phyloP scores from a whole-genome alignment of 108 stramenopile species.

The Cyclotella cryptica region DNA sequence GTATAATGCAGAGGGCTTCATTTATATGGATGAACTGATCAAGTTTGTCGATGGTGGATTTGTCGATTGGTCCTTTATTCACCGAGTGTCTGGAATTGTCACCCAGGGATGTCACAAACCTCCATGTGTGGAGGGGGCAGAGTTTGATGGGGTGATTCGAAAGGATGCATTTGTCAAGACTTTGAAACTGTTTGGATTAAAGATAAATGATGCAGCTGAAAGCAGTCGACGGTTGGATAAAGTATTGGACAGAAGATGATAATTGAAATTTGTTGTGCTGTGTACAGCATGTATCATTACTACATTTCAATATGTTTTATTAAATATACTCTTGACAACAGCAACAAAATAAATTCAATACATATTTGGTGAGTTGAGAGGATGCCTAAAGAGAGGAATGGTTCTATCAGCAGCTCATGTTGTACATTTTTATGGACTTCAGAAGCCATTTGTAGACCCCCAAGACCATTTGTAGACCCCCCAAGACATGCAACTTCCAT shows the following conservation, averaged over 20 bases:
- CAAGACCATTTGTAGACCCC: no score
- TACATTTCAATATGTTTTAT: no score
- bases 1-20: constrained; percentile 40
- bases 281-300: no score
- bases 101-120: constrained; percentile 36
- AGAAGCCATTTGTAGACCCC: no score
- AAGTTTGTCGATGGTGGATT: constrained; percentile 53
- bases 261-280: no score
- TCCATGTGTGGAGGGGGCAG: constrained; percentile 40
- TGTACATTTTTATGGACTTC: no score
- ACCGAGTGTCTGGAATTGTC: constrained; percentile 45
- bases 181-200: constrained; percentile 38
- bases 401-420: no score
- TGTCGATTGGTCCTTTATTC: constrained; percentile 43
- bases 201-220: constrained; percentile 16
- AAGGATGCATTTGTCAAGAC: constrained; percentile 40
- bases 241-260: neutral
- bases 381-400: no score
- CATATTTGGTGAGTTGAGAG: no score
- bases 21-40: constrained; percentile 30
- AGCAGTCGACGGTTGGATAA: constrained; percentile 14
- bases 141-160: constrained; percentile 34
- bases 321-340: no score
- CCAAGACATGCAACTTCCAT: no score
- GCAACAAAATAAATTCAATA: no score